These are phyloP conservation scores for Sonneratia caseolaris DNA, from an alignment of 345 rosid genomes.

Conservation along the genomic window DNA sequence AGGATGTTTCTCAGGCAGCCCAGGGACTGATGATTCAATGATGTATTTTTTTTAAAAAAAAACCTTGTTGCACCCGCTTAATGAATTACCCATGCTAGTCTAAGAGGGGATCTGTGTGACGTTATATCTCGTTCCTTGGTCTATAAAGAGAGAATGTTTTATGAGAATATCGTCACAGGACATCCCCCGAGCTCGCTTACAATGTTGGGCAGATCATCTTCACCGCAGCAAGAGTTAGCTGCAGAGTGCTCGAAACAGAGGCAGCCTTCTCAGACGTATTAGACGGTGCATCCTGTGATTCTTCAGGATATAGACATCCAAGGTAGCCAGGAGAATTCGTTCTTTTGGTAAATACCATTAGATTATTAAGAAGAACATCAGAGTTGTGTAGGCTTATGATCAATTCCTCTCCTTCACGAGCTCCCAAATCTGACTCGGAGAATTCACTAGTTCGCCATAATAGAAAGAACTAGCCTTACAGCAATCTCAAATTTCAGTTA, in stretches of 20 bases:
- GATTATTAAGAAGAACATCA: neutral
- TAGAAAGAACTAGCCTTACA: too few species aligned
- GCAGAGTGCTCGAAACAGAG: too few species aligned
- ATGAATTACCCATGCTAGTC: neutral
- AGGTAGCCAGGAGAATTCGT: neutral
- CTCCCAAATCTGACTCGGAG: too few species aligned
- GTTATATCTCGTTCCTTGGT: neutral
- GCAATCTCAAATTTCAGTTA: too few species aligned
- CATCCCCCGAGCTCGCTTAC: too few species aligned
- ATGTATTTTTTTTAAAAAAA: slow-evolving; percentile 1
- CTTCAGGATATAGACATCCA: neutral
- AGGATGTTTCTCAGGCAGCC: slow-evolving; percentile 62
- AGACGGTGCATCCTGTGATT: neutral
- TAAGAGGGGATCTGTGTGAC: neutral
- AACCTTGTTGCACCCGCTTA: neutral
- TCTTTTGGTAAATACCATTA: neutral
- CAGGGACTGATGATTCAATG: slow-evolving; percentile 59
- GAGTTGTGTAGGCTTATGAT: neutral
- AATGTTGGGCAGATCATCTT: too few species aligned
- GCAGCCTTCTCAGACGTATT: neutral
- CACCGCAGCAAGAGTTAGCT: too few species aligned
- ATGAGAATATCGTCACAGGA: neutral
- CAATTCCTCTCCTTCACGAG: too few species aligned
- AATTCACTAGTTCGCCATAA: too few species aligned
- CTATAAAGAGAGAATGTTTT: neutral